phyloP scores from a whole-genome alignment of 306 rosid species.

The Casuarina glauca region DNA sequence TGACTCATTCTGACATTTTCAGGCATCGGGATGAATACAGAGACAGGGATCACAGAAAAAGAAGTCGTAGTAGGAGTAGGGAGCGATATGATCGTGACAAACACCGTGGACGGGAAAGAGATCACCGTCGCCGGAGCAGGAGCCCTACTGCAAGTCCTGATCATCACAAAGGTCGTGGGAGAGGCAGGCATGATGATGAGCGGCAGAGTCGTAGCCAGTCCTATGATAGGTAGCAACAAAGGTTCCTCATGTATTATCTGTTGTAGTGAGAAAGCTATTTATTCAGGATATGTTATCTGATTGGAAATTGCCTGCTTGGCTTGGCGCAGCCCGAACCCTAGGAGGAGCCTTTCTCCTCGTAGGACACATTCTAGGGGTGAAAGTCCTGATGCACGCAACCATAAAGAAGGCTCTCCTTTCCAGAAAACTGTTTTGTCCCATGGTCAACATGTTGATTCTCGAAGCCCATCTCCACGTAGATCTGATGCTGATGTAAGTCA shows the following conservation, averaged over 20 bases:
- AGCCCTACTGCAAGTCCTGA: constrained; percentile 64
- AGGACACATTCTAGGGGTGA: constrained; percentile 43
- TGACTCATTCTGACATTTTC: constrained; percentile 20
- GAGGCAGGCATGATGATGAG: constrained; percentile 59
- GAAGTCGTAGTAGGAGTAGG: constrained; percentile 71
- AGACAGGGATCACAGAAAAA: constrained; percentile 53
- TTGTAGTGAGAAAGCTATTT: constrained; percentile 6
- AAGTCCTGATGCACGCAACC: constrained; percentile 37
- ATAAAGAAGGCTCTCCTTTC: constrained; percentile 38
- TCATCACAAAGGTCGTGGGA: constrained; percentile 40
- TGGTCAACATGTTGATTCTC: constrained; percentile 46
- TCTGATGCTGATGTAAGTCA: constrained; percentile 62
- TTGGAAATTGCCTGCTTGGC: constrained; percentile 43
- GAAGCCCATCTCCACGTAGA: constrained; percentile 54
- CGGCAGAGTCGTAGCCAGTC: constrained; percentile 55
- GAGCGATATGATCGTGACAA: constrained; percentile 61
- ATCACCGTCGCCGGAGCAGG: constrained; percentile 51
- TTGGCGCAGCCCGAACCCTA: constrained; percentile 38
- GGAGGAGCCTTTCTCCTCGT: constrained; percentile 45
- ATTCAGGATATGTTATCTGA: constrained; percentile 24
- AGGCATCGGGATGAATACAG: constrained; percentile 62
- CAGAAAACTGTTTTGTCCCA: constrained; percentile 43
- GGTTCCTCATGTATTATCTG: neutral
- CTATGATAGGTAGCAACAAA: constrained; percentile 44
- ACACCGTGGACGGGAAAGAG: constrained; percentile 53